Evolutionary conservation across 2,329 filamentous ascomycete genomes (phyloP).

Genomic region (Shiraia bambusicola): DNA sequence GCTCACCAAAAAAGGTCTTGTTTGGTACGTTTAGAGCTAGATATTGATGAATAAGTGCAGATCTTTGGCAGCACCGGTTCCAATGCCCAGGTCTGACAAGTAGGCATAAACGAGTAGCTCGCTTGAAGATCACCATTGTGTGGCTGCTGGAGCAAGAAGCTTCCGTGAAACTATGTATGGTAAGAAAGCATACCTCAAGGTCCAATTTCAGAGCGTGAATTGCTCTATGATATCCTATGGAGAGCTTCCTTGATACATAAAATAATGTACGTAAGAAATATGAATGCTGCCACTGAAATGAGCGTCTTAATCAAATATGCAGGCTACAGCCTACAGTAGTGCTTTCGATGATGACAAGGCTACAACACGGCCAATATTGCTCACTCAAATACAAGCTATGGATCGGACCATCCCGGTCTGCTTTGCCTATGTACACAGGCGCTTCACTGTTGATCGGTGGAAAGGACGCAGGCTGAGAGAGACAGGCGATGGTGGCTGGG

Average conservation of each 20-base stretch:
- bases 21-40: background rate
- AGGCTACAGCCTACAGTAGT: too few relatives aligned
- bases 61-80: constrained; percentile 5
- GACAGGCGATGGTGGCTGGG: background rate
- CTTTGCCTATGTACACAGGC: background rate
- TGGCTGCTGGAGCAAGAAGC: background rate
- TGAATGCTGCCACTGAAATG: too few relatives aligned
- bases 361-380: background rate
- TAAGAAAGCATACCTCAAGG: background rate
- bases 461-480: constrained; percentile 1
- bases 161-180: background rate
- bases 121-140: constrained; percentile 10
- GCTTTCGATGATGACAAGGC: too few relatives aligned
- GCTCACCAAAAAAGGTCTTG: background rate
- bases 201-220: too few relatives aligned
- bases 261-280: too few relatives aligned
- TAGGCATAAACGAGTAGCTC: constrained; percentile 2
- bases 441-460: constrained; percentile 1
- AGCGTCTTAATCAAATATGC: too few relatives aligned
- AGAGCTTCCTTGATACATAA: too few relatives aligned
- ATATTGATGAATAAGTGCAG: background rate
- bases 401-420: background rate
- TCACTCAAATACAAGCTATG: constrained; percentile 2
- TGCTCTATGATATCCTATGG: too few relatives aligned
- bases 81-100: constrained; percentile 9